Evolutionary conservation across 345 rosid species (phyloP), one percentile per base, ranked within the genome.

Genomic region (Microthlaspi erraticum): DNA sequence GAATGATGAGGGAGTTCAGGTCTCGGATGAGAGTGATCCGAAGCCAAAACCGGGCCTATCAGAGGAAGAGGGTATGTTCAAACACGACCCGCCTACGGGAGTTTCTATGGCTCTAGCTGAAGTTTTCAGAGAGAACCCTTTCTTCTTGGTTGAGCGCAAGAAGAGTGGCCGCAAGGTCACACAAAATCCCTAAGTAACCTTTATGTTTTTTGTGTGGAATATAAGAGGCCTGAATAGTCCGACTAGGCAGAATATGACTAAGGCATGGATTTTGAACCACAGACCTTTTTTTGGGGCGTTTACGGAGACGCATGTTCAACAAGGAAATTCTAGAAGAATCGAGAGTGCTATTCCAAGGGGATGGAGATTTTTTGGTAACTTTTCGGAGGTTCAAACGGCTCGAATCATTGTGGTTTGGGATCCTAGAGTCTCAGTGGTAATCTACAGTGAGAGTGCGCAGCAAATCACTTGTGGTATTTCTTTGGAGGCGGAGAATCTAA

Each of bases 161-260:
- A 43, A 26, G 52, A 2, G 39, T 44, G 39, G 52, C 12, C 52
- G 38, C 1, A 43, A 43, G 52, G 38, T 50, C 38, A 8, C 34
- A 3, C 1, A 7, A 1, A 16, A 13, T 60, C 23, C 26, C 8
- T 7, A 11, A 16, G 7, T 12, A 2, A 26, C 23, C 23, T 2
- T 0, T 1, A 39, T 59, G 17, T 60, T n/a, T 61, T 58, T 61
- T 61, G 14, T 10, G 0, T 61, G 52, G 52, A 61, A 61, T 10
- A 2, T 61, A 0, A 5, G 66, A 14, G 52, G 52, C 0, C 10
- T 60, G 2, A 61, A 61, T 9, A 61, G 39, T 1, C 0, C 1
- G 1, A 0, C 10, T 2, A n/a, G 66, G 3, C 23, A 26, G 1
- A 2, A 1, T 2, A 23, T 42, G 37, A n/a, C 37, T 0, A 60